Percentiles rank a stretch among this genome's conserved stretches.
Conservation (phyloP, 768 basidiomycete genomes). For the Trametes coccinea region DNA sequence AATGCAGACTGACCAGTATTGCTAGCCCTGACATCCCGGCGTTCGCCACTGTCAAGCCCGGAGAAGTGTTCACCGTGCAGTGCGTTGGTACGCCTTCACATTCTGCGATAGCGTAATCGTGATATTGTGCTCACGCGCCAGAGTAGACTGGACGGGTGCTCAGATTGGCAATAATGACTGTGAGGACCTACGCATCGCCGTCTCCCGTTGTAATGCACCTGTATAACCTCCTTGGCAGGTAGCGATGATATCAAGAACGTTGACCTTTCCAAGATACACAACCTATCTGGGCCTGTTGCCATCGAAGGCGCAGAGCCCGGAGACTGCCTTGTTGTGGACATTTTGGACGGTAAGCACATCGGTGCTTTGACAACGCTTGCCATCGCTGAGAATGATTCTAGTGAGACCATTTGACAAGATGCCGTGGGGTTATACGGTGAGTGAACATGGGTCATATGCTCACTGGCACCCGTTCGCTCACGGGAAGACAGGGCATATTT, state of each 20-base stretch:
- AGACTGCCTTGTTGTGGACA: slow-evolving; percentile 78
- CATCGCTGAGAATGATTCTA: slow-evolving; percentile 25
- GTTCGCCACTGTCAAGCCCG: slow-evolving; percentile 3
- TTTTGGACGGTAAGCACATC: slow-evolving; percentile 59
- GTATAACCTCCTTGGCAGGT: slow-evolving; percentile 33
- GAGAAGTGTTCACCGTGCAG: slow-evolving; percentile 67
- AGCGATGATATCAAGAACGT: slow-evolving; percentile 70
- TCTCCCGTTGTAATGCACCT: background rate
- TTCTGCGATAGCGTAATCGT: background rate
- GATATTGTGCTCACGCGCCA: background rate
- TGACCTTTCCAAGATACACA: slow-evolving; percentile 66
- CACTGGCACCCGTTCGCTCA: background rate
- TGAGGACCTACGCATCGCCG: slow-evolving; percentile 31
- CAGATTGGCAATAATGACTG: slow-evolving; percentile 78
- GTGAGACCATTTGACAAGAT: slow-evolving; percentile 69
- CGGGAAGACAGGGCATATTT: slow-evolving; percentile 59
- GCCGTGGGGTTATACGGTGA: slow-evolving; percentile 80
- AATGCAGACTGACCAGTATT: slow-evolving; percentile 9
- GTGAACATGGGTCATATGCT: slow-evolving; percentile 11
- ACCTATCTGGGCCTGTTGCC: slow-evolving; percentile 74
- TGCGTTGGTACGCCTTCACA: slow-evolving; percentile 53
- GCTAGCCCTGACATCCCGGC: slow-evolving; percentile 5
- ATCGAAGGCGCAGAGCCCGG: slow-evolving; percentile 79
- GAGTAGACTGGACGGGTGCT: slow-evolving; percentile 75
- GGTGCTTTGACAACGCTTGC: background rate